Percentiles rank a stretch among this genome's conserved stretches.
Evolutionary conservation across 2,329 filamentous ascomycete genomes (phyloP).

Genomic region (Didymellaceae sp.): DNA sequence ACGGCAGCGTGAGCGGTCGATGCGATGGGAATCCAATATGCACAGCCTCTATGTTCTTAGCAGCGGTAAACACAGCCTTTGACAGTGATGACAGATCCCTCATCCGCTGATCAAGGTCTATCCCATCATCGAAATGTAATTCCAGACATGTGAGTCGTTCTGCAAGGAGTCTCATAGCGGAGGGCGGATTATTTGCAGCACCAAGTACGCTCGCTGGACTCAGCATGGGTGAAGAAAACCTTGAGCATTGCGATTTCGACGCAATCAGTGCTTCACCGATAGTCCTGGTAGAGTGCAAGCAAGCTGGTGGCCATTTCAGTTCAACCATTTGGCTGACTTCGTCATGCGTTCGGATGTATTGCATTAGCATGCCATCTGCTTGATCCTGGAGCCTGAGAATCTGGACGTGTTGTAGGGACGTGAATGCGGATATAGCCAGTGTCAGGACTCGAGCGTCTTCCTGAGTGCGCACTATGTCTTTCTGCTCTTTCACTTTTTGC

Average conservation of each 20-base stretch:
- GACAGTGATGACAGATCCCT: slow-evolving; percentile 64
- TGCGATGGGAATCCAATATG: slow-evolving; percentile 69
- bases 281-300: slow-evolving; percentile 65
- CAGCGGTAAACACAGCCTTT: slow-evolving; percentile 63
- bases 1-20: slow-evolving; percentile 61
- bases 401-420: slow-evolving; percentile 67
- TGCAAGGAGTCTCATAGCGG: slow-evolving; percentile 59
- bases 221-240: slow-evolving; percentile 68
- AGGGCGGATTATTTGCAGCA: slow-evolving; percentile 56
- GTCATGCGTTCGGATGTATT: slow-evolving; percentile 58
- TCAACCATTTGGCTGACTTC: slow-evolving; percentile 56
- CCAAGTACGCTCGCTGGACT: slow-evolving; percentile 65
- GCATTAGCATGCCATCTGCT: slow-evolving; percentile 61
- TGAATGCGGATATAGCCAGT: slow-evolving; percentile 64
- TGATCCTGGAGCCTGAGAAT: slow-evolving; percentile 67
- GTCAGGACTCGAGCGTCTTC: slow-evolving; percentile 61
- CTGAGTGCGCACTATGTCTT: slow-evolving; percentile 57
- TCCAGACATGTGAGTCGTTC: slow-evolving; percentile 67
- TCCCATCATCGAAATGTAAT: slow-evolving; percentile 66
- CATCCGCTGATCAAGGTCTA: slow-evolving; percentile 64
- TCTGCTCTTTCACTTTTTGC: slow-evolving; percentile 58
- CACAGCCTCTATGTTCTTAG: slow-evolving; percentile 66
- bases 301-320: slow-evolving; percentile 68
- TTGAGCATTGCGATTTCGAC: slow-evolving; percentile 62
- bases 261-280: slow-evolving; percentile 64